Conservation (phyloP, 2,329 filamentous ascomycete genomes). For the Claviceps digitariae region DNA sequence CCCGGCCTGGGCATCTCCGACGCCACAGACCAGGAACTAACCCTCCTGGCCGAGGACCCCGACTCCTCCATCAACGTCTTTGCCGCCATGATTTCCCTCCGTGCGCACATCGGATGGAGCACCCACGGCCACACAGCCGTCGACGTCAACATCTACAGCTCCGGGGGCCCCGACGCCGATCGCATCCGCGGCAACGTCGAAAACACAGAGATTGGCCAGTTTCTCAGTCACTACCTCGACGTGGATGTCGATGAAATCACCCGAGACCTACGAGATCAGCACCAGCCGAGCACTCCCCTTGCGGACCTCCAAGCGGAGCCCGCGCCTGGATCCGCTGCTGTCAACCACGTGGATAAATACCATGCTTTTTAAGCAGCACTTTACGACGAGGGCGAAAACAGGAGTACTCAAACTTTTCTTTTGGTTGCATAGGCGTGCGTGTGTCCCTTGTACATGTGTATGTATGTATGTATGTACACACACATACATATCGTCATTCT, state of each 20-base stretch:
- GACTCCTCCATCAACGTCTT: slow-evolving; percentile 45
- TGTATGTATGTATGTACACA: no score
- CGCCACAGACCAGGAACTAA: slow-evolving; percentile 56
- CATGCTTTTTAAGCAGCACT: background rate
- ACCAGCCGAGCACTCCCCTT: slow-evolving; percentile 28
- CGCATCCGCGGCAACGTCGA: slow-evolving; percentile 75
- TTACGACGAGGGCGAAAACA: background rate
- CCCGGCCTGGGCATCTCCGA: slow-evolving; percentile 66
- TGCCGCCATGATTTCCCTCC: slow-evolving; percentile 72
- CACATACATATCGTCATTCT: background rate
- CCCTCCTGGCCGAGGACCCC: slow-evolving; percentile 46
- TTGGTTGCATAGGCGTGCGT: no score
- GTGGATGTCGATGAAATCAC: slow-evolving; percentile 72
- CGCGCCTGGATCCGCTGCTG: background rate
- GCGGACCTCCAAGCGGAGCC: no score
- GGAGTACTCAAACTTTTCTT: no score
- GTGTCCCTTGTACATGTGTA: background rate
- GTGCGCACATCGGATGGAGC: slow-evolving; percentile 84
- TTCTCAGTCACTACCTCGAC: slow-evolving; percentile 64
- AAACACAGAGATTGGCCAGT: slow-evolving; percentile 83
- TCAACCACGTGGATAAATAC: background rate
- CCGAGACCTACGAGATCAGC: slow-evolving; percentile 54
- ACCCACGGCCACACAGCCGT: slow-evolving; percentile 89
- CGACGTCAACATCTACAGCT: slow-evolving; percentile 94
- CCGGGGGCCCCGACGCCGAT: slow-evolving; percentile 48